Evolutionary conservation across 108 stramenopile species (phyloP).

Genomic region (Discostella pseudostelligera): DNA sequence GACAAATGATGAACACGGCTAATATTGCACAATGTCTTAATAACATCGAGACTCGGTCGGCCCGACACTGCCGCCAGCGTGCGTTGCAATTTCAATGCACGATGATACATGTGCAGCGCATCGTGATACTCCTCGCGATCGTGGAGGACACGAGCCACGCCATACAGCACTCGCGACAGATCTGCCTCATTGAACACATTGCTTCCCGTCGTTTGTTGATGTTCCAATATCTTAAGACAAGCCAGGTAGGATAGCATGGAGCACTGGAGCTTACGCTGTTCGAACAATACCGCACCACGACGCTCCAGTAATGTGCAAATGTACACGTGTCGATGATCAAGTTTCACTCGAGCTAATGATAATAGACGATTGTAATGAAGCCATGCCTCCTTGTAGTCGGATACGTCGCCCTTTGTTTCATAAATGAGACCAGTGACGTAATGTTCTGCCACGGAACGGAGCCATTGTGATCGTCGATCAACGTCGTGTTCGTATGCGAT

Average conservation of each 20-base stretch:
- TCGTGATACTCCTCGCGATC: conserved; percentile 53
- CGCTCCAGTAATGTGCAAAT: conserved; percentile 41
- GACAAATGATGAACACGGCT: conserved; percentile 41
- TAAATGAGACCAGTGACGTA: conserved; percentile 30
- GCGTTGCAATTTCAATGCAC: conserved; percentile 31
- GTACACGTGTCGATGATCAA: conserved; percentile 42
- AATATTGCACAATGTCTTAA: conserved; percentile 50
- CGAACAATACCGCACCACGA: conserved; percentile 40
- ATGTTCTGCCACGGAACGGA: conserved; percentile 32
- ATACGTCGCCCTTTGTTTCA: conserved; percentile 29
- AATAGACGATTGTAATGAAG: conserved; percentile 45
- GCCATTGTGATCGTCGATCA: conserved; percentile 36
- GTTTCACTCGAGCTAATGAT: conserved; percentile 37
- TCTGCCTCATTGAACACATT: conserved; percentile 31
- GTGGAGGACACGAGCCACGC: conserved; percentile 45
- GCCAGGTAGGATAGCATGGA: conserved; percentile 50
- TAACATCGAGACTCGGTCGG: conserved; percentile 32
- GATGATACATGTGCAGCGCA: conserved; percentile 49
- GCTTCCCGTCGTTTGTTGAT: conserved; percentile 36
- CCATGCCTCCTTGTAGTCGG: conserved; percentile 34
- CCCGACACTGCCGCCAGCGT: conserved; percentile 18
- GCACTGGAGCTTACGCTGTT: conserved; percentile 42
- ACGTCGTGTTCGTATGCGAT: conserved; percentile 39
- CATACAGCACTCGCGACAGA: conserved; percentile 39
- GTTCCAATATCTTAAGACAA: conserved; percentile 45